These are phyloP conservation scores for Rugosomyces carneus DNA, from an alignment of 1,284 basidiomycete genomes.

Conservation along the genomic window DNA sequence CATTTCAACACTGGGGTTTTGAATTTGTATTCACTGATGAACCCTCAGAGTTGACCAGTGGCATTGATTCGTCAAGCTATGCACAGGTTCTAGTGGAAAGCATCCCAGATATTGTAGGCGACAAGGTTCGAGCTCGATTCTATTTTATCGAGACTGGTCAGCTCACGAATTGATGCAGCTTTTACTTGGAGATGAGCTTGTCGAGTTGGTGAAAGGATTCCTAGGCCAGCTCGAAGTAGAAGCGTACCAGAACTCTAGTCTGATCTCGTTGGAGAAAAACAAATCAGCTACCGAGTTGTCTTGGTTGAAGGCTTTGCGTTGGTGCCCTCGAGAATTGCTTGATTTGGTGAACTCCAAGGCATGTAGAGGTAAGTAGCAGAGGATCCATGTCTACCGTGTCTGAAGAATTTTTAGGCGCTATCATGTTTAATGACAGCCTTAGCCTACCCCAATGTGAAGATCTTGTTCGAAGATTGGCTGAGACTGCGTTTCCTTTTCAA, in stretches of 20 bases:
- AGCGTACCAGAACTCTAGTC: conserved; percentile 8
- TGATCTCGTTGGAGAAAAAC: conserved; percentile 18
- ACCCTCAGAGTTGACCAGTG: conserved; percentile 18
- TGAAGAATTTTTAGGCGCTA: conserved; percentile 56
- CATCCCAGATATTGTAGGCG: conserved; percentile 59
- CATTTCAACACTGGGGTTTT: conserved; percentile 73
- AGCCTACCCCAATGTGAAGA: conserved; percentile 60
- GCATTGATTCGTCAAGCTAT: conserved; percentile 36
- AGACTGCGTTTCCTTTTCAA: conserved; percentile 81
- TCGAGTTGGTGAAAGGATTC: conserved; percentile 61
- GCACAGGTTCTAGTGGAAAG: conserved; percentile 50
- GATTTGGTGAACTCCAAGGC: conserved; percentile 90
- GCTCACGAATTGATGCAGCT: conserved; percentile 36
- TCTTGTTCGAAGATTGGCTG: conserved; percentile 61
- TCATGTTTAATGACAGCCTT: conserved; percentile 93
- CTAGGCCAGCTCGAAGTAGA: conserved; percentile 39
- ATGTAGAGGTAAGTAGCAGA: conserved; percentile 65
- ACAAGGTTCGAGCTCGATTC: conserved; percentile 55
- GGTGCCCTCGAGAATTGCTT: conserved; percentile 73
- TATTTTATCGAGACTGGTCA: conserved; percentile 1
- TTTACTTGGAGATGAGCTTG: conserved; percentile 56
- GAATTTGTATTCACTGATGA: conserved; percentile 35
- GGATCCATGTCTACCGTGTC: background rate
- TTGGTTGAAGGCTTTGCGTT: conserved; percentile 71
- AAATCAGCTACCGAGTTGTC: conserved; percentile 25